Evolutionary conservation across 2,329 filamentous ascomycete species (phyloP).

Genomic region (Colletotrichum sp.): DNA sequence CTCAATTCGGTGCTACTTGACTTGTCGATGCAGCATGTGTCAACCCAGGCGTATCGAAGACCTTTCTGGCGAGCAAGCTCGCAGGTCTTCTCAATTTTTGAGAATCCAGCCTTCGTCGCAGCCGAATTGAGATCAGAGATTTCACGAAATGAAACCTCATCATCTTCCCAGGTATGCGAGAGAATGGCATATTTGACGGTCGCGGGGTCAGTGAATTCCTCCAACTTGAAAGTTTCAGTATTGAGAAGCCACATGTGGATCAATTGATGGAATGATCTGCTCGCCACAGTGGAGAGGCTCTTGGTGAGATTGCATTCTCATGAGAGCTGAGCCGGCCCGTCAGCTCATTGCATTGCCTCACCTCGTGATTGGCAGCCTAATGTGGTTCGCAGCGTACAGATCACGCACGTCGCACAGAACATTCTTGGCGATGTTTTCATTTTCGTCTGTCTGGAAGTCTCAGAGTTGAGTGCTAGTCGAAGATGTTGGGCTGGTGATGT

Average conservation of each 20-base stretch:
- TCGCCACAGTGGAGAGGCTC: too few species aligned
- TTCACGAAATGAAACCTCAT: conserved; percentile 25
- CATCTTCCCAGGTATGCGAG: conserved; percentile 27
- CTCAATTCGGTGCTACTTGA: conserved; percentile 23
- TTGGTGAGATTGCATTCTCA: too few species aligned
- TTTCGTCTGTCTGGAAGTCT: neutral
- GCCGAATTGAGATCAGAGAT: neutral
- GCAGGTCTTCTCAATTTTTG: conserved; percentile 6
- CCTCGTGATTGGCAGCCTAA: neutral
- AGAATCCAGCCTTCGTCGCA: neutral
- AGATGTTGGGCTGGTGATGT: neutral
- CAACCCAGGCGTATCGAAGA: conserved; percentile 22
- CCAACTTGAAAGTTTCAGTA: neutral
- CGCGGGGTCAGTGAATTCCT: neutral
- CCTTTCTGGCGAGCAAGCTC: neutral
- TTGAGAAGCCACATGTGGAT: neutral
- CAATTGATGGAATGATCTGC: too few species aligned
- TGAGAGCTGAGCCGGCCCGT: too few species aligned
- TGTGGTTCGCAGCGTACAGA: neutral
- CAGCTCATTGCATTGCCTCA: too few species aligned
- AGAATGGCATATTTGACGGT: conserved; percentile 23
- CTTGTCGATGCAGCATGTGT: conserved; percentile 30
- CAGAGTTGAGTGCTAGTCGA: neutral
- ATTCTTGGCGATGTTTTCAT: neutral
- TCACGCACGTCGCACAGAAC: neutral